Evolutionary conservation across 1,284 basidiomycete genomes (phyloP).

Genomic region (Leccinum pachyderme): DNA sequence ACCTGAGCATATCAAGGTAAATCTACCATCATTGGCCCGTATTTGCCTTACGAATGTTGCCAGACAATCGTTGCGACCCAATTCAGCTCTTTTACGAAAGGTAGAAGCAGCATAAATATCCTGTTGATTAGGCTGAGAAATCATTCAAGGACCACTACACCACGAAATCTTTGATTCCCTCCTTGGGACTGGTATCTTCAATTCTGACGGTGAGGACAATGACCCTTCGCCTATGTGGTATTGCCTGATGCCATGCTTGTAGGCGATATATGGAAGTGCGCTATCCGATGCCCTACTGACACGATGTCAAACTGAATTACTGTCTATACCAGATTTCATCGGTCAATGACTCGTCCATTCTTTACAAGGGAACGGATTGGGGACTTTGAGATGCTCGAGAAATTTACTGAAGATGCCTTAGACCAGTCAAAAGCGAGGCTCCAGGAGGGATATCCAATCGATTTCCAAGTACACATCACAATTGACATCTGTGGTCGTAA

Average conservation of each 20-base stretch:
- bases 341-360: conserved; percentile 56
- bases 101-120: conserved; percentile 15
- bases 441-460: conserved; percentile 43
- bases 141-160: conserved; percentile 18
- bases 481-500: background rate
- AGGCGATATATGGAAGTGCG: conserved; percentile 57
- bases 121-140: conserved; percentile 8
- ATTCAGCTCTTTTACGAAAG: conserved; percentile 46
- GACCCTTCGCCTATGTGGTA: background rate
- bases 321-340: conserved; percentile 43
- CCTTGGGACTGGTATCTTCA: conserved; percentile 57
- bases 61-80: conserved; percentile 37
- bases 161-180: conserved; percentile 34
- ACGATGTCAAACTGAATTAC: conserved; percentile 2
- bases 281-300: background rate
- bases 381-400: conserved; percentile 54
- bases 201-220: conserved; percentile 47
- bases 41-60: conserved; percentile 1
- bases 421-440: conserved; percentile 40
- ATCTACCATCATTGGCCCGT: background rate
- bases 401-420: conserved; percentile 43
- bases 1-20: conserved; percentile 42
- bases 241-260: background rate
- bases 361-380: conserved; percentile 51
- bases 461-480: conserved; percentile 42